Evolutionary conservation across 2,329 filamentous ascomycete species (phyloP).

Genomic region (Rhytidhysteron rufulum): DNA sequence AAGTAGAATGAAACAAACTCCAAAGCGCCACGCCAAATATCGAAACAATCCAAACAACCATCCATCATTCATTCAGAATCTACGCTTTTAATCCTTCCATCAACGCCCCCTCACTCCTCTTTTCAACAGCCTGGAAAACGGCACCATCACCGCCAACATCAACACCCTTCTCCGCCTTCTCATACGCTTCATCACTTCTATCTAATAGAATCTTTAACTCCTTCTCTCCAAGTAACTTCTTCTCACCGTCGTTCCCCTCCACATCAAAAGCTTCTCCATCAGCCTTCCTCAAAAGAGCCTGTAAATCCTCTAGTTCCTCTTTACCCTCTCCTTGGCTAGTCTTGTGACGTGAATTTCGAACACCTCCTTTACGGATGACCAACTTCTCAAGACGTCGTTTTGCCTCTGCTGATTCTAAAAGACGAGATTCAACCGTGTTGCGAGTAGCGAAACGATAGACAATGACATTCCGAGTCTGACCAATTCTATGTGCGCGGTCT

Average conservation of each 20-base stretch:
- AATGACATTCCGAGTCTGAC: slow-evolving; percentile 86
- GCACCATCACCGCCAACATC: slow-evolving; percentile 61
- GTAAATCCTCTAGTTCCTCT: slow-evolving; percentile 47
- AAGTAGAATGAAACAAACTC: too few relatives aligned
- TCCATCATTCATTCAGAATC: neutral
- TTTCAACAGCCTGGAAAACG: slow-evolving; percentile 75
- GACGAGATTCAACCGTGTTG: slow-evolving; percentile 83
- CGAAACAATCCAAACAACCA: too few relatives aligned
- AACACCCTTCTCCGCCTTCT: slow-evolving; percentile 71
- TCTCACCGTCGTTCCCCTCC: slow-evolving; percentile 43
- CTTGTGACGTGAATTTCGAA: slow-evolving; percentile 51
- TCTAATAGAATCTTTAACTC: slow-evolving; percentile 80
- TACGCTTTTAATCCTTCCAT: slow-evolving; percentile 46
- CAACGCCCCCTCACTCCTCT: slow-evolving; percentile 54
- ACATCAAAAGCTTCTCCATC: slow-evolving; percentile 66
- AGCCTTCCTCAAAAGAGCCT: slow-evolving; percentile 50
- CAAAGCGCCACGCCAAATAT: too few relatives aligned
- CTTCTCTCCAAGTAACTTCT: slow-evolving; percentile 66
- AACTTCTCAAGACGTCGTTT: slow-evolving; percentile 91
- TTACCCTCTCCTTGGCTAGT: slow-evolving; percentile 13
- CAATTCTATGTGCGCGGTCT: slow-evolving; percentile 91
- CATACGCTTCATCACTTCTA: slow-evolving; percentile 63
- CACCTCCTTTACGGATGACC: slow-evolving; percentile 82
- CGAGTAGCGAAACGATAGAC: slow-evolving; percentile 92
- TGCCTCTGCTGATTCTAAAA: slow-evolving; percentile 82